Evolutionary conservation across 2,329 filamentous ascomycete species (phyloP).

Genomic region (Epicoccum nigrum): DNA sequence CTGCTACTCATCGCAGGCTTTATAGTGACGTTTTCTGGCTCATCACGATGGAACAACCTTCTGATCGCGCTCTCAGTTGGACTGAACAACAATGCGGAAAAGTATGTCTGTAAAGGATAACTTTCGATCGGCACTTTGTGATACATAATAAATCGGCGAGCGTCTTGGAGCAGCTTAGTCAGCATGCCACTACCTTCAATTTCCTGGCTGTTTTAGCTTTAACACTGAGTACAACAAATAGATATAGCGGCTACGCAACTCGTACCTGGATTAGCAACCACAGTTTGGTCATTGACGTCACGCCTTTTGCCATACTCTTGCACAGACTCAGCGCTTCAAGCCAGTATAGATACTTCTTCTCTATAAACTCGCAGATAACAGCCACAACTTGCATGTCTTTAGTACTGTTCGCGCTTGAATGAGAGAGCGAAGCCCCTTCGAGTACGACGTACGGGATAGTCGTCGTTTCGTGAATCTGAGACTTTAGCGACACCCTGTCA

Average conservation of each 20-base stretch:
- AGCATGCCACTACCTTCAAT: neutral
- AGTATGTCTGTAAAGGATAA: slow-evolving; percentile 31
- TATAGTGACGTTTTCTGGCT: no score
- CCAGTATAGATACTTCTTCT: no score
- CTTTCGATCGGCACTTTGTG: slow-evolving; percentile 27
- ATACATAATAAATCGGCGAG: slow-evolving; percentile 30
- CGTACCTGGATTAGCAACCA: no score
- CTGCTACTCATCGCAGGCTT: neutral
- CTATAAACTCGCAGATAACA: slow-evolving; percentile 1
- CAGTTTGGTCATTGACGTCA: no score
- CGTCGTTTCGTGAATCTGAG: neutral
- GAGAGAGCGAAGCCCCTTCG: neutral
- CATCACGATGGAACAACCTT: neutral
- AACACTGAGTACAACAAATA: no score
- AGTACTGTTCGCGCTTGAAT: no score
- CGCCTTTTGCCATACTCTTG: no score
- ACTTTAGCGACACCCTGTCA: neutral
- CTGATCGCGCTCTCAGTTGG: slow-evolving; percentile 12
- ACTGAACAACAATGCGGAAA: no score
- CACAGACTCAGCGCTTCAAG: no score
- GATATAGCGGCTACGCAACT: neutral
- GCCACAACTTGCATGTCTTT: neutral
- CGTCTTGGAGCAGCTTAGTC: slow-evolving; percentile 20
- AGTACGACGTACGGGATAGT: neutral
- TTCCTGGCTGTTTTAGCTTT: neutral